Evolutionary conservation across 768 basidiomycete species (phyloP), one percentile per base, ranked within the genome.

Genomic region (Multifurca ochricompacta): DNA sequence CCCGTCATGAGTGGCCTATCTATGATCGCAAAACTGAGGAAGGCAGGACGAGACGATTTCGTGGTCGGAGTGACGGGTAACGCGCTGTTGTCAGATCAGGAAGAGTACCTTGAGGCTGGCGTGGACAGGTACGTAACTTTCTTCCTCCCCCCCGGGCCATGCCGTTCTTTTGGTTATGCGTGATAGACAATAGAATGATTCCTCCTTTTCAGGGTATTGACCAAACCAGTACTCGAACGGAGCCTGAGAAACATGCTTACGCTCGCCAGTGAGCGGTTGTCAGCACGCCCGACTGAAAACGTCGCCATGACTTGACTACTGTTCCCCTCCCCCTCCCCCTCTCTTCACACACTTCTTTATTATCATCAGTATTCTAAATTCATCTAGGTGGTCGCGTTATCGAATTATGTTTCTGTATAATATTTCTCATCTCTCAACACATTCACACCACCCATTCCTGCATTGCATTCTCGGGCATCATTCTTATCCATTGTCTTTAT

Each of bases 51-150:
- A 57, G 70, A 66, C 18, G 88, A 91, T 62, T 86, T 91, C 63
- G 79, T 92, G n/a, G 85, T 91, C 16, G 87, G 86, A 31, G 83
- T 88, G 37, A 88, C 86, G 48, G 67, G 74, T 1, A 78, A 78
- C 59, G 77, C 77, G 37, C 68, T 68, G 45, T 45, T 64, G 37
- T 45, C 54, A 11, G 63, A 64, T 65, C 87, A 91, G 69, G 74
- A 80, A 43, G 85, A 87, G 65, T 91, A 87, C 66, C 70, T 83
- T 9, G 78, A 78, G 10, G 87, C 88, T 4, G 87, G 87, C 27
- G 87, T 79, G 41, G 82, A 89, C 70, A 75, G 79, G 86, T 87
- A 68, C 56, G 81, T 71, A 19, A 3, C 46, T 19, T 11, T 19
- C 5, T 48, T 4, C 4, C 13, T n/a, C n/a, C n/a, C n/a, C n/a